Evolutionary conservation across 495 filamentous ascomycete genomes (phyloP).

Genomic region (Lentithecium fluviatile): DNA sequence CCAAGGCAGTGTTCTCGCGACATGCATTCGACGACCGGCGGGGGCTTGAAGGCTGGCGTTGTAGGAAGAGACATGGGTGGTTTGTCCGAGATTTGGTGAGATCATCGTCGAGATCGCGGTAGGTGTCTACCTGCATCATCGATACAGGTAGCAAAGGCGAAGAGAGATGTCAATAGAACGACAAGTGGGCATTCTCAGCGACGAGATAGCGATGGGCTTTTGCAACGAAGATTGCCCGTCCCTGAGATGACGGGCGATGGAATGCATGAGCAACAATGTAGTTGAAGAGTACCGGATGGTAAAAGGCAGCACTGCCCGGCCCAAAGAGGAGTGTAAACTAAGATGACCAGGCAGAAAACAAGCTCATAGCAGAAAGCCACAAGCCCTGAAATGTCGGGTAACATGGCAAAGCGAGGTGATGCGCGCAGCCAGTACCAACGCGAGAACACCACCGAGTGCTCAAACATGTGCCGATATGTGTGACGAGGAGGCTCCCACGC

Average conservation of each 20-base stretch:
- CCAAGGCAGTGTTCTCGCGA: slow-evolving; percentile 1
- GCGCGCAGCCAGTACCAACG: too few species aligned
- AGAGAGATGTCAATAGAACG: neutral
- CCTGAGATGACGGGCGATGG: neutral
- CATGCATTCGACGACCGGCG: slow-evolving; percentile 15
- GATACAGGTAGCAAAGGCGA: neutral
- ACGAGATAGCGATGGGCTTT: too few species aligned
- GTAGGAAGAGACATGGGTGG: neutral
- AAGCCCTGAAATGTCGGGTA: too few species aligned
- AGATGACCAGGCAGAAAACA: too few species aligned
- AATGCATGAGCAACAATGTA: neutral
- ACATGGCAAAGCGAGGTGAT: too few species aligned
- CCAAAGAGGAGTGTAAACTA: too few species aligned
- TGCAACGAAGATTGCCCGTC: too few species aligned
- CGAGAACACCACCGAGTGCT: neutral
- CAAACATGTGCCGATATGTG: neutral
- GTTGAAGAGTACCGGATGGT: too few species aligned
- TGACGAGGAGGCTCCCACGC: neutral
- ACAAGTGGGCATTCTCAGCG: neutral
- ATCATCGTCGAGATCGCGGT: neutral
- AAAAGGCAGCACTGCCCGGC: too few species aligned
- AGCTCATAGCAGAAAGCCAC: too few species aligned
- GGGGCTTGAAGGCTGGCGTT: slow-evolving; percentile 11
- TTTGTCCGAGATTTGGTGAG: neutral
- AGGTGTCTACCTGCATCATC: neutral